phyloP scores from a whole-genome alignment of 768 basidiomycete species.

The Lentinus brumalis region DNA sequence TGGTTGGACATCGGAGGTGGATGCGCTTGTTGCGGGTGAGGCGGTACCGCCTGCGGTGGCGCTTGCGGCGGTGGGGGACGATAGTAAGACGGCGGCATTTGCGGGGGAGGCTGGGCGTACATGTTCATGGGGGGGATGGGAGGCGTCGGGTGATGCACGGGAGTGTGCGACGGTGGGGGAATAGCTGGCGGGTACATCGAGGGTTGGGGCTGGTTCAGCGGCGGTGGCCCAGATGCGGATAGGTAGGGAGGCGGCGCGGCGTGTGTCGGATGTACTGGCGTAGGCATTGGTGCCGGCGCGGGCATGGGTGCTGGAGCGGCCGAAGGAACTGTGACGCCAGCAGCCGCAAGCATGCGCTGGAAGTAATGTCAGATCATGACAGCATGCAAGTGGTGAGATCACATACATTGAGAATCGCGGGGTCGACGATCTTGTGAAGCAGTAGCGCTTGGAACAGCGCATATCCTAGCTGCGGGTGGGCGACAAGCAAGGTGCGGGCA shows the following conservation, averaged over 20 bases:
- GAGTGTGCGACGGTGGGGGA: constrained; percentile 19
- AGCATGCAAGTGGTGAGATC: not conserved
- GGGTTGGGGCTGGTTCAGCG: constrained; percentile 31
- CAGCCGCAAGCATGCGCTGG: constrained; percentile 55
- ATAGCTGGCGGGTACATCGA: constrained; percentile 19
- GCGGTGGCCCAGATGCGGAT: constrained; percentile 15
- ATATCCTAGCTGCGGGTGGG: constrained; percentile 93
- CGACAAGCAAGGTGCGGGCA: constrained; percentile 73
- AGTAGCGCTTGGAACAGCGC: constrained; percentile 95
- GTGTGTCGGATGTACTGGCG: constrained; percentile 1
- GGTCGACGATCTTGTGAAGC: constrained; percentile 91
- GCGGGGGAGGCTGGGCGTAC: constrained; percentile 27
- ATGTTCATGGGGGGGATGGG: constrained; percentile 27
- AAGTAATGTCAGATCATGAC: not conserved
- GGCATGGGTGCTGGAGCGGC: constrained; percentile 19
- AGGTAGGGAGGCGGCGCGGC: constrained; percentile 22
- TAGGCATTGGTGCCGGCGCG: constrained; percentile 11
- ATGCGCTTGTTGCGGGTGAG: constrained; percentile 27
- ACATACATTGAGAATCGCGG: constrained; percentile 74
- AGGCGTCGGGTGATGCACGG: constrained; percentile 24
- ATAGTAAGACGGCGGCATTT: constrained; percentile 24
- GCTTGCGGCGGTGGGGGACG: constrained; percentile 33
- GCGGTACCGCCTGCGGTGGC: constrained; percentile 32
- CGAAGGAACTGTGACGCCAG: constrained; percentile 22
- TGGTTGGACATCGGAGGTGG: constrained; percentile 34